Evolutionary conservation across 495 filamentous ascomycete species (phyloP).

Genomic region (Penicillium cinerascens): DNA sequence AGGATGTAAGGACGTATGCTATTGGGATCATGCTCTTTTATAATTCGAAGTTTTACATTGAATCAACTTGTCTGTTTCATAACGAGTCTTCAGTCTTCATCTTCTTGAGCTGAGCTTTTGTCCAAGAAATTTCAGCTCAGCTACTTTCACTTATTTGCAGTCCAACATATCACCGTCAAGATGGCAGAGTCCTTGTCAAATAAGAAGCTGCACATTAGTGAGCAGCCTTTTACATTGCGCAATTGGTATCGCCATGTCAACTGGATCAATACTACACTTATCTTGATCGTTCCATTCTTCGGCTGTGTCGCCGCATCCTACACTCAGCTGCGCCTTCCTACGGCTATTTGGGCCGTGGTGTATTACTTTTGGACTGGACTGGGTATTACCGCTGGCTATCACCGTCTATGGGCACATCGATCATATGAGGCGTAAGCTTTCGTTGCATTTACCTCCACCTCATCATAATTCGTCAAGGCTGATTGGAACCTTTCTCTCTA

Average conservation of each 20-base stretch:
- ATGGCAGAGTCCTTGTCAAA: constrained; percentile 4
- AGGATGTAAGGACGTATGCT: not conserved
- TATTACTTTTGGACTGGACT: constrained; percentile 88
- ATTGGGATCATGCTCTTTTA: not conserved
- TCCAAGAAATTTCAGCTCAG: not conserved
- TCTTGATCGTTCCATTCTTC: constrained; percentile 70
- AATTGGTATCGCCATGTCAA: constrained; percentile 95
- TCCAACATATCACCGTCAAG: not conserved
- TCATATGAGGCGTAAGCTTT: constrained; percentile 53
- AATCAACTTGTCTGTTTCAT: not conserved
- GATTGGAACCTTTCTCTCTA: constrained; percentile 43
- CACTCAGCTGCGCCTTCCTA: constrained; percentile 63
- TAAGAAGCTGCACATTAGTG: constrained; percentile 41
- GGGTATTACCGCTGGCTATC: constrained; percentile 69
- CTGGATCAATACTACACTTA: constrained; percentile 80
- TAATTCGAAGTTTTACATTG: not conserved
- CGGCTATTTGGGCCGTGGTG: constrained; percentile 66
- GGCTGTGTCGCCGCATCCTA: constrained; percentile 70
- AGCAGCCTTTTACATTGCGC: constrained; percentile 61
- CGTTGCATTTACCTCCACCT: not conserved
- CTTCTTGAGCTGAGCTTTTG: not conserved
- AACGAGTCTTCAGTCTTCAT: not conserved
- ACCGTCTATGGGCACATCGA: constrained; percentile 83
- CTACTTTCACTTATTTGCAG: not conserved
- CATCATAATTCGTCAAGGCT: not conserved